These are phyloP conservation scores for Gymnopilus dilepis DNA, from an alignment of 768 basidiomycete species.

Conservation along the genomic window DNA sequence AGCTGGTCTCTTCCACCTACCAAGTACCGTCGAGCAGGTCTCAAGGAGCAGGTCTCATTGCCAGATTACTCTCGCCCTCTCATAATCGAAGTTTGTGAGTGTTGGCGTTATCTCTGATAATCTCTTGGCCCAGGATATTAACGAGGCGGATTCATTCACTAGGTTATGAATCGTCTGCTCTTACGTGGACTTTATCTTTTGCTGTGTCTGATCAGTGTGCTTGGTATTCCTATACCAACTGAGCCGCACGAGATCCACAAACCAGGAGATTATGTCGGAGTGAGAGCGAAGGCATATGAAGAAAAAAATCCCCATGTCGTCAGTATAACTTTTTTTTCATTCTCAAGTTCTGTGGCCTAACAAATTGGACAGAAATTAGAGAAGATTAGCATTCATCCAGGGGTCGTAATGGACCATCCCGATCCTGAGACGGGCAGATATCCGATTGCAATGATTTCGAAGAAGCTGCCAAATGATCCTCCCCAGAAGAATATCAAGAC, in stretches of 20 bases:
- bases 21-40: constrained; percentile 22
- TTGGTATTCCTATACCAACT: constrained; percentile 6
- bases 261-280: constrained; percentile 25
- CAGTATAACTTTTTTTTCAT: background rate
- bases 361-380: constrained; percentile 5
- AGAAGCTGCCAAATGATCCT: constrained; percentile 27
- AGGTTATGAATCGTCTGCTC: constrained; percentile 8
- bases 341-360: background rate
- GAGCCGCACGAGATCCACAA: constrained; percentile 7
- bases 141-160: background rate
- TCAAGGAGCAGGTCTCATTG: constrained; percentile 10
- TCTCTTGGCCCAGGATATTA: background rate
- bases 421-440: constrained; percentile 21
- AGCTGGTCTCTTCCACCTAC: constrained; percentile 28
- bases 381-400: constrained; percentile 29
- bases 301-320: constrained; percentile 9
- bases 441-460: constrained; percentile 30
- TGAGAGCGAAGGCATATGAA: constrained; percentile 24
- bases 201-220: constrained; percentile 1
- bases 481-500: constrained; percentile 25
- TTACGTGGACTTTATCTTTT: background rate
- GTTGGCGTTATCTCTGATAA: background rate
- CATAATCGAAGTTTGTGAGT: background rate
- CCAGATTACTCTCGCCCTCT: background rate
- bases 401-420: constrained; percentile 25